Evolutionary conservation across 345 rosid species (phyloP).

Genomic region (Gynandropsis gynandra): DNA sequence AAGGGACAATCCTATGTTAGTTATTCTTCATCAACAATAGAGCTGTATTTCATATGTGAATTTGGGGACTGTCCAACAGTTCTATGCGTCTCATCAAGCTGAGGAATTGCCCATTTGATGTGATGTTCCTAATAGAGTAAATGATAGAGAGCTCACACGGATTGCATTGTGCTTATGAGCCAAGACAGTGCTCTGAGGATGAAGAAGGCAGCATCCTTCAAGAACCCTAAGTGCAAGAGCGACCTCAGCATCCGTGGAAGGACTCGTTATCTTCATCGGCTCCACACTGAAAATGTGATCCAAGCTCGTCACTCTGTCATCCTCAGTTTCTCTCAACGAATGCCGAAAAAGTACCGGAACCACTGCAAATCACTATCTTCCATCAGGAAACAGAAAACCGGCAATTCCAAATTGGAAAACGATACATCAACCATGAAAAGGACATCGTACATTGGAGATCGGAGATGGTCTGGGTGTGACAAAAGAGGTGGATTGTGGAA

Average conservation of each 20-base stretch:
- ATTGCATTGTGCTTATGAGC: conserved; percentile 84
- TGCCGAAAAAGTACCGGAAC: conserved; percentile 72
- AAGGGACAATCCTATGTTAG: too few relatives aligned
- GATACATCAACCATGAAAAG: conserved; percentile 1
- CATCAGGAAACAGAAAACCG: conserved; percentile 16
- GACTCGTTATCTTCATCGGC: conserved; percentile 74
- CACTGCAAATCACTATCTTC: conserved; percentile 36
- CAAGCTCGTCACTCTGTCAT: conserved; percentile 60
- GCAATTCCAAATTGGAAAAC: conserved; percentile 2
- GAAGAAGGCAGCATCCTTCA: conserved; percentile 94
- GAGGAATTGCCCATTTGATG: not conserved
- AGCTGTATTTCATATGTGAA: too few relatives aligned
- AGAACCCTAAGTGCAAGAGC: conserved; percentile 86
- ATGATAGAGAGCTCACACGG: conserved; percentile 33
- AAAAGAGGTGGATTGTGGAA: conserved; percentile 57
- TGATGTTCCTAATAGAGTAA: conserved; percentile 6
- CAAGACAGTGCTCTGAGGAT: conserved; percentile 65
- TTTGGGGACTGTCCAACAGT: not conserved
- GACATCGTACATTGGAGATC: conserved; percentile 63
- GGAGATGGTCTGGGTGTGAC: conserved; percentile 61
- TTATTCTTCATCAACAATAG: too few relatives aligned
- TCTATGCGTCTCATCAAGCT: conserved; percentile 1
- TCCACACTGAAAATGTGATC: conserved; percentile 74
- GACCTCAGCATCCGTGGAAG: conserved; percentile 69
- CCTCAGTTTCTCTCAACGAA: conserved; percentile 62